phyloP scores from a whole-genome alignment of 768 basidiomycete species.

The Calocybe gangraenosa region DNA sequence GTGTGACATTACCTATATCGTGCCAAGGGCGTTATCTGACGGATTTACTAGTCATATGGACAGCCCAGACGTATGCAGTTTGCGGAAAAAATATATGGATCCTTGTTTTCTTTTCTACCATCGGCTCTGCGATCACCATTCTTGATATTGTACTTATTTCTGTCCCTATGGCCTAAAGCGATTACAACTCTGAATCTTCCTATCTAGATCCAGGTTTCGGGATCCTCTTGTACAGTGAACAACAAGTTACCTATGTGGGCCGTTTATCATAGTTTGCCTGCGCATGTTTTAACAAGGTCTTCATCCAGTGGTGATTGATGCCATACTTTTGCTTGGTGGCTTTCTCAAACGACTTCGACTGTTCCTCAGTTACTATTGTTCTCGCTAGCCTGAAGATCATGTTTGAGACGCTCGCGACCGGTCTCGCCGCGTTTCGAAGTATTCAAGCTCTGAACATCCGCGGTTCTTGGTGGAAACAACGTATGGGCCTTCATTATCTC shows the following conservation, averaged over 20 bases:
- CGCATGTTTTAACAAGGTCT: too few species aligned
- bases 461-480: slow-evolving; percentile 14
- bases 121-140: slow-evolving; percentile 19
- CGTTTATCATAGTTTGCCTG: too few species aligned
- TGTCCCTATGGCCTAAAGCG: not conserved
- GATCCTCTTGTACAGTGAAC: slow-evolving; percentile 5
- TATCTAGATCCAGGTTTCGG: slow-evolving; percentile 14
- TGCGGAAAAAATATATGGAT: slow-evolving; percentile 16
- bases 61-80: slow-evolving; percentile 19
- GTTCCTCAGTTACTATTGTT: slow-evolving; percentile 22
- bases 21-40: too few species aligned
- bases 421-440: slow-evolving; percentile 20
- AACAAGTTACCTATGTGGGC: slow-evolving; percentile 10
- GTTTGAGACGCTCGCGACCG: slow-evolving; percentile 22
- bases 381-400: slow-evolving; percentile 25
- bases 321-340: not conserved
- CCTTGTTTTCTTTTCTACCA: slow-evolving; percentile 14
- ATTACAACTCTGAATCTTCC: not conserved
- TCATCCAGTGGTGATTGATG: not conserved
- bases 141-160: slow-evolving; percentile 22
- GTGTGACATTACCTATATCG: not conserved
- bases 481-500: slow-evolving; percentile 18
- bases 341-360: too few species aligned
- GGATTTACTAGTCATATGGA: too few species aligned
- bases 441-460: slow-evolving; percentile 20